Base-by-base conservation (phyloP, 2,329 filamentous ascomycete species). In the Fusarium fujikuroi region DNA sequence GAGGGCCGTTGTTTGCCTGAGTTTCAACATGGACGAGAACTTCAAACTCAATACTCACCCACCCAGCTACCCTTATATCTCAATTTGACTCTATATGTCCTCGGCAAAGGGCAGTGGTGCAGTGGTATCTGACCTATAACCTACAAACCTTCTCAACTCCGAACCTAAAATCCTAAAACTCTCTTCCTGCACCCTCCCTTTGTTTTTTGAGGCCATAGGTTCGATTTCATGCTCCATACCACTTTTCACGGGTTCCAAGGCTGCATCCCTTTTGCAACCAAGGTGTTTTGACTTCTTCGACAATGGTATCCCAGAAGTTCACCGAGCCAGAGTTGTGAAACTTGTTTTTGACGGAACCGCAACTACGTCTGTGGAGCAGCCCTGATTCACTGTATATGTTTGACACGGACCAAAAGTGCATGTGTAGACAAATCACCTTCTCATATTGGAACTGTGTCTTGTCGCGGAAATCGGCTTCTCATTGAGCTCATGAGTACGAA, bases 131-230 rank as follows among this genome's bases (percentile, higher is more conserved):
- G 36, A 21, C 44, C 44, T 40, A 60, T 5, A 60, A 10, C 52
- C 37, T 44, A 44, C 9, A 50, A 50, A 50, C n/a, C 34, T 59
- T 50, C 56, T 39, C 25, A 39, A 32, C 6, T 59, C n/a, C 25
- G 56, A 59, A 39, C 57, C 43, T 52, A 60, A 60, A 60, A 39
- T 50, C 43, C 43, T 21, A 52, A 52, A 39, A 40, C 19, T 52
- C 43, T 50, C 56, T 37, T 43, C 34, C 43, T 40, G 34, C 21
- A 7, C 57, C 25, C 21, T 14, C 43, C 36, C 43, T 60, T 62
- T n/a, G 25, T 39, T 59, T 59, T 58, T 39, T 9, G 14, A 18
- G n/a, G 18, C 25, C 32, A 12, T 15, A 1, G 4, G 21, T 59
- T 59, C 32, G 16, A 62, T 7, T n/a, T 42, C 23, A 21, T 15